Conservation (phyloP, 495 filamentous ascomycete genomes). For the Rusavskia elegans region DNA sequence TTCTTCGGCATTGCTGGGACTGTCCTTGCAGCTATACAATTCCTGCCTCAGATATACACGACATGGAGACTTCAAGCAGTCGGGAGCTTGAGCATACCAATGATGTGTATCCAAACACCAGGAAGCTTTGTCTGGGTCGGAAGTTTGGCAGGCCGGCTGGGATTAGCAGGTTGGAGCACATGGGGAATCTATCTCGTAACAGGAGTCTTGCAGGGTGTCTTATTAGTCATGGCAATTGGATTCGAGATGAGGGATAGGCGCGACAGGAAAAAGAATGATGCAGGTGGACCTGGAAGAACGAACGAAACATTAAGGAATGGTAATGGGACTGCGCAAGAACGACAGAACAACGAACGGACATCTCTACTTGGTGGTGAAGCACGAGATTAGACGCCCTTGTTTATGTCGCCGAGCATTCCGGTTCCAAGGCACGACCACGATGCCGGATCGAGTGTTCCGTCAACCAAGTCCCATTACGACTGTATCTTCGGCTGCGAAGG, state of each 20-base stretch:
- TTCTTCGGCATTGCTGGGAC: slow-evolving; percentile 64
- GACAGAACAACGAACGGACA: too few species aligned
- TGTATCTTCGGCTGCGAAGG: too few species aligned
- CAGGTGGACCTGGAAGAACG: background rate
- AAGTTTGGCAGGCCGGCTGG: slow-evolving; percentile 68
- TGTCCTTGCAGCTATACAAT: slow-evolving; percentile 72
- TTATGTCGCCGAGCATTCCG: too few species aligned
- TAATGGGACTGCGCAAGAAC: background rate
- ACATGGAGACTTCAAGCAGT: slow-evolving; percentile 73
- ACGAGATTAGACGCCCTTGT: too few species aligned
- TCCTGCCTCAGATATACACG: slow-evolving; percentile 85
- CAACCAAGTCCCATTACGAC: too few species aligned
- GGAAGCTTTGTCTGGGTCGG: slow-evolving; percentile 78
- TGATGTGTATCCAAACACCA: slow-evolving; percentile 97
- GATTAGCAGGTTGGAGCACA: slow-evolving; percentile 77
- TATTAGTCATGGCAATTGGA: slow-evolving; percentile 64
- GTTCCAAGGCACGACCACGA: too few species aligned
- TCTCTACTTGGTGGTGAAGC: too few species aligned
- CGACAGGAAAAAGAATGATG: background rate
- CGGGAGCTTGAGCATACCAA: slow-evolving; percentile 80
- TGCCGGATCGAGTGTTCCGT: too few species aligned
- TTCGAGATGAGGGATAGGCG: slow-evolving; percentile 38
- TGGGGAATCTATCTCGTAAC: slow-evolving; percentile 85
- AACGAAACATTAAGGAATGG: background rate
- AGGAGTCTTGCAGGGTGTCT: slow-evolving; percentile 66